A percentile compares a stretch with the other conserved stretches of the same genome.
Evolutionary conservation across 2,329 filamentous ascomycete genomes (phyloP).

Genomic region (Rhynchosporium secalis): DNA sequence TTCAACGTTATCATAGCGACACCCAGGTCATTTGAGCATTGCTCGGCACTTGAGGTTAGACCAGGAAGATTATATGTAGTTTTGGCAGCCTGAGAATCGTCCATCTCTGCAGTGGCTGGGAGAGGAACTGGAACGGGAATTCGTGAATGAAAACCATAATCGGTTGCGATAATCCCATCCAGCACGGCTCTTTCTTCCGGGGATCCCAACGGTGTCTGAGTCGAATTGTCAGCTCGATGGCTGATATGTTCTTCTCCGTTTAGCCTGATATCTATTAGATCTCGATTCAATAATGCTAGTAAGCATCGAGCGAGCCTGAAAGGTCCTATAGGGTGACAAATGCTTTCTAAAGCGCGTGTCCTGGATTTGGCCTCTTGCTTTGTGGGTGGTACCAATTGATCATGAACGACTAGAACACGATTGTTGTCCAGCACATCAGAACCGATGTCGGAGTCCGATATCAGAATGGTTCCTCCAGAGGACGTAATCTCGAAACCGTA

Average conservation of each 20-base stretch:
- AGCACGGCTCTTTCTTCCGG: constrained; percentile 28
- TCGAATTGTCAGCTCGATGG: constrained; percentile 19
- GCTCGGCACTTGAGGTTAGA: neutral
- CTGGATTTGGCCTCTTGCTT: constrained; percentile 14
- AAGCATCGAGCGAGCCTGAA: constrained; percentile 35
- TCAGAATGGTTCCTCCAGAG: constrained; percentile 25
- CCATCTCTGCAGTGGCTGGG: neutral
- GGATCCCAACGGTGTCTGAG: constrained; percentile 33
- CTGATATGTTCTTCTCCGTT: neutral
- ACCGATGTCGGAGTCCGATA: constrained; percentile 24
- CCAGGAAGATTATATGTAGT: neutral
- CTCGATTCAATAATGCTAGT: constrained; percentile 27
- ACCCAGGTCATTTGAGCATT: neutral
- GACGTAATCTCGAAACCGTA: constrained; percentile 31
- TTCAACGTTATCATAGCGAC: neutral
- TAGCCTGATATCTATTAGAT: neutral
- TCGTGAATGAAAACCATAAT: constrained; percentile 28
- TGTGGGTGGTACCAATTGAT: constrained; percentile 21
- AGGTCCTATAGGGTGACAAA: constrained; percentile 33
- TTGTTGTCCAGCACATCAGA: constrained; percentile 13
- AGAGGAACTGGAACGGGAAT: neutral
- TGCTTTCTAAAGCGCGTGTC: constrained; percentile 19
- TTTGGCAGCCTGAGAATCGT: neutral
- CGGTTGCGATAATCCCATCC: constrained; percentile 26
- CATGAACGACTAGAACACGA: constrained; percentile 30